A percentile compares a stretch with the other conserved stretches of the same genome.
phyloP scores from a whole-genome alignment of 2,329 filamentous ascomycete genomes.

The Diplodia mutila region DNA sequence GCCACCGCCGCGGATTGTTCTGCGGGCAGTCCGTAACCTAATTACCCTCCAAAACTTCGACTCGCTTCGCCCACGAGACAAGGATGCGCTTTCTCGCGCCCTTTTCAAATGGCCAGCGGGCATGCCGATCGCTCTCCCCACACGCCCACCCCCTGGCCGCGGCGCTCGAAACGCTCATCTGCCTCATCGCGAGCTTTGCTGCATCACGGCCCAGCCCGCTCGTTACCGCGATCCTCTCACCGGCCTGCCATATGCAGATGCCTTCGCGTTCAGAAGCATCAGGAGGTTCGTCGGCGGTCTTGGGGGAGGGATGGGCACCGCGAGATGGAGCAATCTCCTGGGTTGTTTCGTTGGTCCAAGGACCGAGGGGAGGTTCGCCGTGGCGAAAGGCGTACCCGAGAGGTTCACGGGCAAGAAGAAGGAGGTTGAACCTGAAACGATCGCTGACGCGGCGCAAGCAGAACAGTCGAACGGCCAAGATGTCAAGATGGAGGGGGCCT shows the following conservation, averaged over 20 bases:
- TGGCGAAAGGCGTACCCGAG: conserved; percentile 75
- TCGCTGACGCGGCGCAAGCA: background rate
- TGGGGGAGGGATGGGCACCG: conserved; percentile 66
- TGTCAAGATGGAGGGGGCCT: conserved; percentile 18
- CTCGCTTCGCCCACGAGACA: conserved; percentile 33
- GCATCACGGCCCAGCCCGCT: conserved; percentile 80
- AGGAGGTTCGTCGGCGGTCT: conserved; percentile 59
- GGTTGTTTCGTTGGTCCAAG: conserved; percentile 76
- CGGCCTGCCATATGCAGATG: conserved; percentile 78
- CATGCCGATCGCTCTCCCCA: conserved; percentile 34
- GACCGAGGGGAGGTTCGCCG: conserved; percentile 54
- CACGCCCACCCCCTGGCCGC: conserved; percentile 56
- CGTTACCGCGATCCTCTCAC: conserved; percentile 85
- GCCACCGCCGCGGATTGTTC: conserved; percentile 46
- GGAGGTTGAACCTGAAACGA: background rate
- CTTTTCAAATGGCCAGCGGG: conserved; percentile 44
- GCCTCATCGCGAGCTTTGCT: conserved; percentile 62
- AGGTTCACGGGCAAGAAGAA: conserved; percentile 58
- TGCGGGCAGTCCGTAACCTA: conserved; percentile 60
- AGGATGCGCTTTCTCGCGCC: conserved; percentile 26
- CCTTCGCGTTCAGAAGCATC: conserved; percentile 80
- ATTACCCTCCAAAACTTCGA: conserved; percentile 61
- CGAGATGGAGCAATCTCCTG: conserved; percentile 79
- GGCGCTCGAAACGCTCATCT: conserved; percentile 47
- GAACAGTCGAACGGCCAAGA: conserved; percentile 1